Base-by-base conservation (phyloP, 345 rosid genomes). In the Citrus maxima region DNA sequence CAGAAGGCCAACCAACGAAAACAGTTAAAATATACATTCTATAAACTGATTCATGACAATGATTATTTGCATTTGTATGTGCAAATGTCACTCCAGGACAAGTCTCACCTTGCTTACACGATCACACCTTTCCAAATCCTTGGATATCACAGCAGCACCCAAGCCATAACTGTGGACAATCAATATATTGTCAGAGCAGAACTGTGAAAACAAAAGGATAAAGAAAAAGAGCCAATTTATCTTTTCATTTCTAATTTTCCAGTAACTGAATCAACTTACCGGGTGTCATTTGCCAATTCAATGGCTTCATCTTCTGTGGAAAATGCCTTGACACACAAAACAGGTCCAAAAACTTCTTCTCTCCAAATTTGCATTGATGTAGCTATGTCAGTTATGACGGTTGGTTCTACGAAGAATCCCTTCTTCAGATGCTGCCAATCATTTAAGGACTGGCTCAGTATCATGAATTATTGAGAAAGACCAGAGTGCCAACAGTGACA, bases 271-370 rank as follows among this genome's bases (percentile, higher is more conserved):
- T 62, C 77, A 80, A 86, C 98, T 92, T 81, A 97, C 99, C 78
- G 93, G 72, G 92, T 89, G 80, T 94, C 95, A 84, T 97, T 97
- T 82, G 98, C 99, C 84, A 94, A 86, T 22, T 90, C 93, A 69
- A 94, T 90, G 71, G 99, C 98, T 88, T 94, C 99, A 65, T 97
- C 98, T 87, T 97, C 99, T 0, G 92, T 87, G 40, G 88, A 74
- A 85, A 97, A 97, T 71, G 98, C 92, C 87, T 93, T 97, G 42
- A 92, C 92, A 80, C 98, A 94, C 2, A 97, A 86, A 79, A 94
- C 95, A 73, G 99, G 98, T 78, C 98, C 99, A 85, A 97, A 97
- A 61, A 97, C 98, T 88, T 97, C 99, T 78, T 96, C 99, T 82
- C 93, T 94, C 99, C 99, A 97, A 61, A 97, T 94, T 88, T 97